A percentile compares a stretch with the other conserved stretches of the same genome.
Conservation (phyloP, 108 stramenopile species). For the Skeletonema marinoi region DNA sequence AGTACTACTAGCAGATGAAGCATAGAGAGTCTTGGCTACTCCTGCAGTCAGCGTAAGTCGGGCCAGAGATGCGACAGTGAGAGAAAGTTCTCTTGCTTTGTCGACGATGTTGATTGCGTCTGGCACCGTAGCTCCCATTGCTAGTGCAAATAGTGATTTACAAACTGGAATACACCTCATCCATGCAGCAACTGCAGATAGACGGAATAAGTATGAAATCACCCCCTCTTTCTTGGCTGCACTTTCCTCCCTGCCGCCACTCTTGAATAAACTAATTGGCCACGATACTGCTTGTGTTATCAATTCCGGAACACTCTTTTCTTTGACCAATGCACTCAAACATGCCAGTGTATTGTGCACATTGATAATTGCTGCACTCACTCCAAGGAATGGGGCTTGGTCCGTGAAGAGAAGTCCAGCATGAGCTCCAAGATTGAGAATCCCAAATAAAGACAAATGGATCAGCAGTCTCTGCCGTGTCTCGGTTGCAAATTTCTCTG, state of each 20-base stretch:
- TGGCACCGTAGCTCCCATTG: background rate
- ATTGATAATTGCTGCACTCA: slow-evolving; percentile 35
- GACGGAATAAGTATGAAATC: slow-evolving; percentile 11
- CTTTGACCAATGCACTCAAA: slow-evolving; percentile 27
- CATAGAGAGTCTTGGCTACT: slow-evolving; percentile 12
- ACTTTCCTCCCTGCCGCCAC: background rate
- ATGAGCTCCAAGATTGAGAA: slow-evolving; percentile 20
- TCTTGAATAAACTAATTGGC: slow-evolving; percentile 15
- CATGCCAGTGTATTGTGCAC: slow-evolving; percentile 32
- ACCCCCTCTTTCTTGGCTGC: background rate
- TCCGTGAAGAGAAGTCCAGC: slow-evolving; percentile 22
- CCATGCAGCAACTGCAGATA: slow-evolving; percentile 21
- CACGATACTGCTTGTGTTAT: background rate
- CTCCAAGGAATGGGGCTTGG: slow-evolving; percentile 28
- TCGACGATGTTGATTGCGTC: slow-evolving; percentile 7
- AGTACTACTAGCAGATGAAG: background rate
- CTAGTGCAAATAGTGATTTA: slow-evolving; percentile 7
- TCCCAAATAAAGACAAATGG: slow-evolving; percentile 24
- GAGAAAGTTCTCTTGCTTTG: slow-evolving; percentile 34
- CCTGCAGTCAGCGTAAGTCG: slow-evolving; percentile 30
- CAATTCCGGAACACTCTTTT: background rate
- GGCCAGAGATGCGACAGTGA: slow-evolving; percentile 31
- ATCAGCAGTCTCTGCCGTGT: slow-evolving; percentile 12
- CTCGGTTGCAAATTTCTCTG: slow-evolving; percentile 3
- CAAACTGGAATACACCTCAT: slow-evolving; percentile 27